phyloP scores from a whole-genome alignment of 2,329 filamentous ascomycete species.

The Paramyrothecium sp. region DNA sequence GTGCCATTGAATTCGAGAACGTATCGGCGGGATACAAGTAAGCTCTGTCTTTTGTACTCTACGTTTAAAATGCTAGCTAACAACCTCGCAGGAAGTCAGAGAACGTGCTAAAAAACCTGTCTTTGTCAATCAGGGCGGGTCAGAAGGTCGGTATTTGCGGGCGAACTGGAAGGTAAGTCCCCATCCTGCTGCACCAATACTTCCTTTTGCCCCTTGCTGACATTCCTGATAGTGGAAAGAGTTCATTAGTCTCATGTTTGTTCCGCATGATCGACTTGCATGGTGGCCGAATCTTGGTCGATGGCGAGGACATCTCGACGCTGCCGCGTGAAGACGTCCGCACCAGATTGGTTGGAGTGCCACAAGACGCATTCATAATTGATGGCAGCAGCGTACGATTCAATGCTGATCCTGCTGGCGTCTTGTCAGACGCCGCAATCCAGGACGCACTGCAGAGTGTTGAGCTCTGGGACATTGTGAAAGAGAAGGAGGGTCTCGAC shows the following conservation, averaged over 20 bases:
- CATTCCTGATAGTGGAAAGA: constrained; percentile 42
- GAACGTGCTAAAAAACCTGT: neutral
- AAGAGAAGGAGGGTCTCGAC: constrained; percentile 34
- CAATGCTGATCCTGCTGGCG: constrained; percentile 44
- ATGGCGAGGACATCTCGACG: constrained; percentile 35
- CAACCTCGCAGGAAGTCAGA: neutral
- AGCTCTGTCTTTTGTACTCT: neutral
- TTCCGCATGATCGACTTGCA: constrained; percentile 44
- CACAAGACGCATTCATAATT: constrained; percentile 51
- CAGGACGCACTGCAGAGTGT: constrained; percentile 42
- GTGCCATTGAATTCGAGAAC: constrained; percentile 78
- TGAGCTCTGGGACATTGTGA: constrained; percentile 40
- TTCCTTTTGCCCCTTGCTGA: neutral
- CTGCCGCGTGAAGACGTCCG: constrained; percentile 23
- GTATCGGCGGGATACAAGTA: constrained; percentile 7
- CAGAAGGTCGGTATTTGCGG: constrained; percentile 2
- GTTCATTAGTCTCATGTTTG: constrained; percentile 31
- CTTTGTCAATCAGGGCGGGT: neutral
- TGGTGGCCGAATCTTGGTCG: constrained; percentile 40
- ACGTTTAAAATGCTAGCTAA: neutral
- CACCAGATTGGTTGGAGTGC: constrained; percentile 36
- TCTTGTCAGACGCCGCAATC: constrained; percentile 36
- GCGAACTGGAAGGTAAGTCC: neutral
- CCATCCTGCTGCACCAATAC: neutral
- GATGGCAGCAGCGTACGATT: constrained; percentile 37